Evolutionary conservation across 1,284 basidiomycete species (phyloP).

Genomic region (Sanghuangporus baumii): DNA sequence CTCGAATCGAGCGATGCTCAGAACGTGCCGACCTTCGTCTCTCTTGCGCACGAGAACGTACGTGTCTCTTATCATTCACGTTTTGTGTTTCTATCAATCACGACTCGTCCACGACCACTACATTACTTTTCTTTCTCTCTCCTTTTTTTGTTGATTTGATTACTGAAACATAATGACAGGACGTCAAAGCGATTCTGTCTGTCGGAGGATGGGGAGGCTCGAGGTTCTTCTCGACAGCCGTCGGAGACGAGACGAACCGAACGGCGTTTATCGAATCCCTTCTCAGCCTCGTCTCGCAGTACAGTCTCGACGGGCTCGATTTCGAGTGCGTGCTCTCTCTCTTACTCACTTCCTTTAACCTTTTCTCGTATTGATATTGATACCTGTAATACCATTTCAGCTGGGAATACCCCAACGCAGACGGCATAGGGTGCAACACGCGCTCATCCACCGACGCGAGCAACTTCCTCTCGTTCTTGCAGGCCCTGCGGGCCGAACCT

Average conservation of each 20-base stretch:
- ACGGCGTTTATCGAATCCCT: conserved; percentile 66
- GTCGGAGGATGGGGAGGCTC: conserved; percentile 89
- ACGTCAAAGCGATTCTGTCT: conserved; percentile 71
- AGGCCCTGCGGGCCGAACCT: conserved; percentile 58
- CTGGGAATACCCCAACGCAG: conserved; percentile 80
- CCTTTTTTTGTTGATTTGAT: neutral
- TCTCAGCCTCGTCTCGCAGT: conserved; percentile 51
- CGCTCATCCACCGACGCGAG: conserved; percentile 58
- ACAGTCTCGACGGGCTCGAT: conserved; percentile 78
- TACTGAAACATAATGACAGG: conserved; percentile 29
- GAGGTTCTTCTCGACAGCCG: conserved; percentile 69
- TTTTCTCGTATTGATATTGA: neutral
- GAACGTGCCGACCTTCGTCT: conserved; percentile 47
- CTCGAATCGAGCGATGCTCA: conserved; percentile 37
- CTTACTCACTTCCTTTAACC: neutral
- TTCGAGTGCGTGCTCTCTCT: conserved; percentile 62
- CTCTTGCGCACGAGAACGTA: conserved; percentile 49
- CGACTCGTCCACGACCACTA: neutral
- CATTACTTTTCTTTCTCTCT: neutral
- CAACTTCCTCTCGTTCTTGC: conserved; percentile 71
- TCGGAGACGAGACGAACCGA: conserved; percentile 55
- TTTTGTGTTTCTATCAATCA: no score
- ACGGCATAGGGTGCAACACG: conserved; percentile 68
- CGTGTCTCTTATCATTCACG: no score
- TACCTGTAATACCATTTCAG: conserved; percentile 32